phyloP scores from a whole-genome alignment of 139 green algal genomes.

The Haematococcus lacustris region DNA sequence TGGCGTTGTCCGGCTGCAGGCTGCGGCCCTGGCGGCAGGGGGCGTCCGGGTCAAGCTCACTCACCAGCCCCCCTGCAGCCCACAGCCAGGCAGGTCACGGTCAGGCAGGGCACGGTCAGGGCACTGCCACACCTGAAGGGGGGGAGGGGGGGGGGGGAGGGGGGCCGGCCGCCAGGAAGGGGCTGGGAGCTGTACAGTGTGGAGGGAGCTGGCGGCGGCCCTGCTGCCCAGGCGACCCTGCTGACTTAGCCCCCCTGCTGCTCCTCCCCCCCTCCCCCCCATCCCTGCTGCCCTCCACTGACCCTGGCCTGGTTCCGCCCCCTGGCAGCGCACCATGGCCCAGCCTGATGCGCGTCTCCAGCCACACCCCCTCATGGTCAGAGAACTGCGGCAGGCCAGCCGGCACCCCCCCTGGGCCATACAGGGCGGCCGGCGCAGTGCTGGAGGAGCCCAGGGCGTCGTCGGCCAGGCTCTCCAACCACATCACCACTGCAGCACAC shows the following conservation, averaged over 20 bases:
- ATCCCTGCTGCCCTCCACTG: not conserved
- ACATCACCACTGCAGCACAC: constrained; percentile 52
- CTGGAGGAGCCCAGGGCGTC: constrained; percentile 5
- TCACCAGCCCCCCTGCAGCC: constrained; percentile 17
- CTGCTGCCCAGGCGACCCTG: not conserved
- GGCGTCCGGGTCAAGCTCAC: constrained; percentile 74
- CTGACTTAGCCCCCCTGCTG: too few relatives aligned
- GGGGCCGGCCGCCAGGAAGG: too few relatives aligned
- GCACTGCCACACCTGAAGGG: too few relatives aligned
- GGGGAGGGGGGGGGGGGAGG: too few relatives aligned
- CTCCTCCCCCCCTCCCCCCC: not conserved
- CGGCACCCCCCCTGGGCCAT: not conserved
- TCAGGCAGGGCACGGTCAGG: too few relatives aligned
- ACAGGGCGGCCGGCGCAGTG: not conserved
- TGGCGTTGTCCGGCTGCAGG: constrained; percentile 42
- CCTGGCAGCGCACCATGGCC: not conserved
- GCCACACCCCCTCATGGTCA: constrained; percentile 58
- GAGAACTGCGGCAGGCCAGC: constrained; percentile 15
- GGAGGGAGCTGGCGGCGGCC: not conserved
- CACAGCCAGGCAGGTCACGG: not conserved
- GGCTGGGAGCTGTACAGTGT: not conserved
- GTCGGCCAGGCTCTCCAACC: constrained; percentile 58
- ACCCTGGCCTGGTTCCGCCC: not conserved
- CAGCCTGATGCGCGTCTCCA: constrained; percentile 41
- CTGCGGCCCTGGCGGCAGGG: constrained; percentile 26